A percentile compares a stretch with the other conserved stretches of the same genome.
These are phyloP conservation scores for Acmispon strigosus DNA, from an alignment of 306 rosid species.

Conservation along the genomic window DNA sequence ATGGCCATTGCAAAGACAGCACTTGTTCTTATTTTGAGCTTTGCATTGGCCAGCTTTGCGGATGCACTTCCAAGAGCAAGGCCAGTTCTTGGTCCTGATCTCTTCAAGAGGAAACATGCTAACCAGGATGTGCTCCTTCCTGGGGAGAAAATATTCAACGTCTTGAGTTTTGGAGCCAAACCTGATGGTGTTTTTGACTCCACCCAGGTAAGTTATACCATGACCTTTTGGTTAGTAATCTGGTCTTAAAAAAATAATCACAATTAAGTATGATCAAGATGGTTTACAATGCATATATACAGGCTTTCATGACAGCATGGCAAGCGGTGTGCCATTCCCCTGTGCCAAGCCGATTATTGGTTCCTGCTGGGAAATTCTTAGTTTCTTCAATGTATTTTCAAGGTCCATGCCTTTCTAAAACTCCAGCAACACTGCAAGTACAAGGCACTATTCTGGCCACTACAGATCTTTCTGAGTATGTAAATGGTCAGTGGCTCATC, in stretches of 20 bases:
- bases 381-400: slow-evolving; percentile 39
- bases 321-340: slow-evolving; percentile 35
- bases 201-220: slow-evolving; percentile 28
- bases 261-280: no score
- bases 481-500: slow-evolving; percentile 46
- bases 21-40: slow-evolving; percentile 6
- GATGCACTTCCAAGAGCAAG: not conserved
- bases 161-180: slow-evolving; percentile 44
- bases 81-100: slow-evolving; percentile 20
- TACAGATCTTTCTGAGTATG: slow-evolving; percentile 37
- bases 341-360: slow-evolving; percentile 32
- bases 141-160: slow-evolving; percentile 35
- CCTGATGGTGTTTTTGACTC: slow-evolving; percentile 42
- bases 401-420: slow-evolving; percentile 55
- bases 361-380: slow-evolving; percentile 52
- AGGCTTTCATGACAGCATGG: slow-evolving; percentile 73
- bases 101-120: not conserved
- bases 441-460: slow-evolving; percentile 47
- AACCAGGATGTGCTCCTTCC: slow-evolving; percentile 24
- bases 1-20: slow-evolving; percentile 40
- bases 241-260: no score
- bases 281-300: not conserved
- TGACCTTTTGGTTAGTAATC: no score
- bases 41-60: slow-evolving; percentile 23
- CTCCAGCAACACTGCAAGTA: slow-evolving; percentile 50